Evolutionary conservation across 805 yeast species (phyloP).

Genomic region (Dipodascus albidus): DNA sequence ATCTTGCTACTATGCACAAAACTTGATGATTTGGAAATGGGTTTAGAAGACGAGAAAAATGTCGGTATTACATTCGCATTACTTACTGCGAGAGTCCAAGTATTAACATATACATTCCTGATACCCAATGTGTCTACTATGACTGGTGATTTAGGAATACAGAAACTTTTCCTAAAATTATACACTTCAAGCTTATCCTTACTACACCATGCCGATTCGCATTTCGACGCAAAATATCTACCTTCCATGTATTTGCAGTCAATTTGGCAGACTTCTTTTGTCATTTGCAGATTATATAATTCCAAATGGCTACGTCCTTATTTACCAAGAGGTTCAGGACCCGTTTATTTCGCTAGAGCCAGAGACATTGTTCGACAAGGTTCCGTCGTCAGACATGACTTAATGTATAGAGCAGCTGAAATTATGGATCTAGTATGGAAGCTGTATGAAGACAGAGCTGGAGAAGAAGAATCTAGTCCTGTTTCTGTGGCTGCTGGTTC

Average conservation of each 20-base stretch:
- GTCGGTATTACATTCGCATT: constrained; percentile 51
- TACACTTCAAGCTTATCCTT: constrained; percentile 71
- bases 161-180: constrained; percentile 61
- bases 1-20: constrained; percentile 59
- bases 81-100: constrained; percentile 66
- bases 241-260: constrained; percentile 69
- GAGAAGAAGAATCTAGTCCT: constrained; percentile 2
- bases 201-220: constrained; percentile 56
- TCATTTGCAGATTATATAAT: constrained; percentile 66
- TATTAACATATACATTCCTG: constrained; percentile 70
- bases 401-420: constrained; percentile 86
- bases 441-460: constrained; percentile 41
- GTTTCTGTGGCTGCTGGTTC: background rate
- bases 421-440: constrained; percentile 94
- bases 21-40: constrained; percentile 57
- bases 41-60: background rate
- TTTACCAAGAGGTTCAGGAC: constrained; percentile 62
- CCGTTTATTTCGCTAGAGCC: constrained; percentile 32
- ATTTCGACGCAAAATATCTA: constrained; percentile 54
- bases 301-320: constrained; percentile 51
- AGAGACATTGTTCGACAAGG: constrained; percentile 52
- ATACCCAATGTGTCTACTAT: constrained; percentile 34
- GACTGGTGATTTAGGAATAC: constrained; percentile 40
- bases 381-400: constrained; percentile 80
- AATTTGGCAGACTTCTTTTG: constrained; percentile 87